These are phyloP conservation scores for Bipolaris gigantea DNA, from an alignment of 2,329 filamentous ascomycete genomes.

Conservation along the genomic window DNA sequence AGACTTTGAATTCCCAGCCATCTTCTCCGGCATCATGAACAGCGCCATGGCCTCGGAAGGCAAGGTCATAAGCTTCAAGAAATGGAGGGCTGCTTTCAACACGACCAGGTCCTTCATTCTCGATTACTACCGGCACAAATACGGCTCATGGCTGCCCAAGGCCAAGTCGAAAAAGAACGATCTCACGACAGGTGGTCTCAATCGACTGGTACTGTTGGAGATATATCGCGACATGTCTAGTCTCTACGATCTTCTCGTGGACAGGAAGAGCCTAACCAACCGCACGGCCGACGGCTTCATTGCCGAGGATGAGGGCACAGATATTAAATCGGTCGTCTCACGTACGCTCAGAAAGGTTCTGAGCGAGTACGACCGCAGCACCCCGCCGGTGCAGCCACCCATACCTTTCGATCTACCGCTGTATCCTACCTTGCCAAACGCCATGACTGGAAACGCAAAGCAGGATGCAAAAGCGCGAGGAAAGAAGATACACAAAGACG, in stretches of 20 bases:
- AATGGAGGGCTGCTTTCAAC: slow-evolving; percentile 75
- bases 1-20: slow-evolving; percentile 85
- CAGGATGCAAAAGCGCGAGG: slow-evolving; percentile 72
- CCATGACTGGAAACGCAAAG: slow-evolving; percentile 68
- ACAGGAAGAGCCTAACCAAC: slow-evolving; percentile 76
- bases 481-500: slow-evolving; percentile 75
- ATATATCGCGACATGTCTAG: slow-evolving; percentile 84
- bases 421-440: slow-evolving; percentile 68
- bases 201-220: slow-evolving; percentile 77
- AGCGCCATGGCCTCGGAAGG: slow-evolving; percentile 78
- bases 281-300: slow-evolving; percentile 72
- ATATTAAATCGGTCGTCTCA: slow-evolving; percentile 60
- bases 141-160: slow-evolving; percentile 86
- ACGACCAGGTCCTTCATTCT: slow-evolving; percentile 75
- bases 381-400: slow-evolving; percentile 85
- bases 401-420: slow-evolving; percentile 87
- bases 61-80: slow-evolving; percentile 77
- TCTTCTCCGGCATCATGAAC: slow-evolving; percentile 86
- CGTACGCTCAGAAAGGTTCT: slow-evolving; percentile 76
- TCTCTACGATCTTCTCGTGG: slow-evolving; percentile 85
- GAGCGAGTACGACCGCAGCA: slow-evolving; percentile 85
- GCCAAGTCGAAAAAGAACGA: slow-evolving; percentile 89
- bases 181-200: slow-evolving; percentile 82
- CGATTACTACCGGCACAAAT: slow-evolving; percentile 67
- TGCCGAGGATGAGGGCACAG: slow-evolving; percentile 55